Evolutionary conservation across 202 grass and related monocot species (phyloP).

Genomic region (Setaria viridis): DNA sequence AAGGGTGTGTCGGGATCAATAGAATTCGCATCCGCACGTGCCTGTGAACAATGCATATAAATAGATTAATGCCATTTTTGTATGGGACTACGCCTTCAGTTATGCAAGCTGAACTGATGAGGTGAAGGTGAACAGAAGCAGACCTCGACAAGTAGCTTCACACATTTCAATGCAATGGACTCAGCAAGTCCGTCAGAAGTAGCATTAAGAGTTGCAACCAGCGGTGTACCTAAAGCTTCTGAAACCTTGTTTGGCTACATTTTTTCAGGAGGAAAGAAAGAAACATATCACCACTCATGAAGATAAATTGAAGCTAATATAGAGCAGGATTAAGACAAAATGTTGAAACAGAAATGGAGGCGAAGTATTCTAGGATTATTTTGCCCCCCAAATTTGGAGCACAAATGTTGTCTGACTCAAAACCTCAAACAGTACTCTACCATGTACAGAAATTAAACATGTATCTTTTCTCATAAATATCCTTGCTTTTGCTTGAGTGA

Average conservation of each 20-base stretch:
- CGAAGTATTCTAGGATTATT: background rate
- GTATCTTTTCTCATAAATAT: background rate
- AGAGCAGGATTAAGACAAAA: background rate
- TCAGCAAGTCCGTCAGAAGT: constrained; percentile 37
- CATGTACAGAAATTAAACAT: background rate
- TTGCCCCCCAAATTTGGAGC: background rate
- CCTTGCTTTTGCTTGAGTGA: background rate
- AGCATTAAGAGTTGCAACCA: constrained; percentile 49
- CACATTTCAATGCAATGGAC: constrained; percentile 42
- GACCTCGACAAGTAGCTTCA: constrained; percentile 43
- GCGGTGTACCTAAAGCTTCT: constrained; percentile 44
- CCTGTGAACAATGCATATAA: constrained; percentile 15
- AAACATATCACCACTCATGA: background rate
- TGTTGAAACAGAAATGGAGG: background rate
- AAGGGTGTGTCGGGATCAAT: constrained; percentile 43
- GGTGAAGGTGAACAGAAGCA: background rate
- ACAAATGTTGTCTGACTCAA: background rate
- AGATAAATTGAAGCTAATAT: background rate
- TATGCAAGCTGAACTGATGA: background rate
- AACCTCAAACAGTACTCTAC: background rate
- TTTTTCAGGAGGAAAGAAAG: background rate
- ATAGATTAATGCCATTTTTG: background rate
- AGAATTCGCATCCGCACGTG: constrained; percentile 43
- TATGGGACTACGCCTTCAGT: background rate
- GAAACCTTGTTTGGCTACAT: constrained; percentile 36